Conservation (phyloP, 805 yeast species). For the Lachancea meyersii region DNA sequence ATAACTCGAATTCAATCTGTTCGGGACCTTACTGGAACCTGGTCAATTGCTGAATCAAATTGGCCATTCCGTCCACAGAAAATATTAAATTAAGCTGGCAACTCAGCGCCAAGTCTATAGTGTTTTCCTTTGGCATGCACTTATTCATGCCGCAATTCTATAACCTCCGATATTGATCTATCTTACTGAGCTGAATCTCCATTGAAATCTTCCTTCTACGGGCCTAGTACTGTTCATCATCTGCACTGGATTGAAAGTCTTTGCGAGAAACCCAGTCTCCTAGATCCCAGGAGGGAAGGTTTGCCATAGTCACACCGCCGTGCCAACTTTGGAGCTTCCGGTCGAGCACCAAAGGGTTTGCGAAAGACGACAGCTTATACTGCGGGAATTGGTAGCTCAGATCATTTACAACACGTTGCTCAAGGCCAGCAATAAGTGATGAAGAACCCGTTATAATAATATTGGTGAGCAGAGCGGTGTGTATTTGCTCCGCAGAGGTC, state of each 20-base stretch:
- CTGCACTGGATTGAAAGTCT: constrained; percentile 14
- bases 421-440: constrained; percentile 73
- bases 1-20: no score
- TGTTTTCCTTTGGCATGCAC: no score
- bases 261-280: constrained; percentile 26
- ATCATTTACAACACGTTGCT: constrained; percentile 68
- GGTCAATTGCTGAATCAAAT: no score
- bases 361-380: constrained; percentile 75
- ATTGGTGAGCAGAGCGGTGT: constrained; percentile 37
- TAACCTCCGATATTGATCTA: no score
- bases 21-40: no score
- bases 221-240: neutral
- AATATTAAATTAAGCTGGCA: no score
- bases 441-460: constrained; percentile 79
- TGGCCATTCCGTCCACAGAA: no score
- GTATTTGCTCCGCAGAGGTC: constrained; percentile 27
- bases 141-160: no score
- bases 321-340: constrained; percentile 77
- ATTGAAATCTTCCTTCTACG: neutral
- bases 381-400: constrained; percentile 54
- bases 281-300: constrained; percentile 28
- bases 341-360: constrained; percentile 69
- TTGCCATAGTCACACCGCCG: constrained; percentile 49
- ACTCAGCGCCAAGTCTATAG: no score
- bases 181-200: no score